These are phyloP conservation scores for Pilobolus umbonatus DNA, from an alignment of 192 early-diverging fungal species.

Conservation along the genomic window DNA sequence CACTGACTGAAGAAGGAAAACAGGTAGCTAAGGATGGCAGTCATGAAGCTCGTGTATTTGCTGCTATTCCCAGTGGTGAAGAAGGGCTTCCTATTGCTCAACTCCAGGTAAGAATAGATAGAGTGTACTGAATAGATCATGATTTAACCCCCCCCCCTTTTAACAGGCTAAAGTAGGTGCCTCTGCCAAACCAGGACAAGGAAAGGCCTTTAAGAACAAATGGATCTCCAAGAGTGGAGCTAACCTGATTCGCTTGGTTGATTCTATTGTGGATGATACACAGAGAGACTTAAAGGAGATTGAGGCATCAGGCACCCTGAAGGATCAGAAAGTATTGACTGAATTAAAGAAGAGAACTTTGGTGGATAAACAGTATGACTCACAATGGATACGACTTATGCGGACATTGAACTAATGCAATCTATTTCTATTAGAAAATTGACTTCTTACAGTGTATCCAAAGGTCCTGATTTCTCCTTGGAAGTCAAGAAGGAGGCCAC, in stretches of 20 bases:
- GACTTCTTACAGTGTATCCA: conserved; percentile 78
- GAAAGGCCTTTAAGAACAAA: conserved; percentile 95
- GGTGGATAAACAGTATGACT: conserved; percentile 59
- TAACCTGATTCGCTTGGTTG: conserved; percentile 71
- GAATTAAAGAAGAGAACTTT: conserved; percentile 77
- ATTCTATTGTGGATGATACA: conserved; percentile 80
- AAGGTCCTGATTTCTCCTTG: conserved; percentile 86
- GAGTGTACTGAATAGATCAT: background rate
- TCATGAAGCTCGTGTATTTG: conserved; percentile 91
- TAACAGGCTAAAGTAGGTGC: conserved; percentile 56
- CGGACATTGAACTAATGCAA: conserved; percentile 2
- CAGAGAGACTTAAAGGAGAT: conserved; percentile 70
- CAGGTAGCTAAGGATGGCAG: conserved; percentile 83
- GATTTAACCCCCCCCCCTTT: background rate
- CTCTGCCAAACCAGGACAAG: conserved; percentile 86
- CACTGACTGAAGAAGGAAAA: conserved; percentile 83
- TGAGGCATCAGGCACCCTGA: conserved; percentile 53
- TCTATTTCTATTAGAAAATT: conserved; percentile 50
- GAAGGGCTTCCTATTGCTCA: conserved; percentile 85
- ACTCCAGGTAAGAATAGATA: conserved; percentile 53
- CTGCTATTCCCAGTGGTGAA: conserved; percentile 72
- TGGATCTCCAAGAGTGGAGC: conserved; percentile 87
- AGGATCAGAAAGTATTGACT: conserved; percentile 61
- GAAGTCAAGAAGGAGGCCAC: conserved; percentile 86
- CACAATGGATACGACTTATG: background rate